Evolutionary conservation across 805 yeast genomes (phyloP).

Genomic region (Monosporozyma unispora): DNA sequence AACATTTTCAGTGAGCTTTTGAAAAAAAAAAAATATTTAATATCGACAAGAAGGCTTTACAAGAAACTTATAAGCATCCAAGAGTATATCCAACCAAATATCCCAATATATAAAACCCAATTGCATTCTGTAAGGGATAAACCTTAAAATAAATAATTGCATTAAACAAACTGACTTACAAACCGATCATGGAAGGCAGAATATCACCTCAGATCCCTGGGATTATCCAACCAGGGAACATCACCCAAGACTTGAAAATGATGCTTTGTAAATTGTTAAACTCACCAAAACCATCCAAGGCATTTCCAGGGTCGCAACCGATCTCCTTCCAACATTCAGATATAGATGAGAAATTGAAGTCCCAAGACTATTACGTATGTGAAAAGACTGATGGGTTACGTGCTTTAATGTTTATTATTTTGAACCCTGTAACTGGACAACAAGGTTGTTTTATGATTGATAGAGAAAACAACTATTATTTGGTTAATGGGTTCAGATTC

Average conservation of each 20-base stretch:
- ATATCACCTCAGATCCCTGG: slow-evolving; percentile 87
- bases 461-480: slow-evolving; percentile 77
- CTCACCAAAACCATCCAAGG: slow-evolving; percentile 38
- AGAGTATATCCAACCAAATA: not conserved
- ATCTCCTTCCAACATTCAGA: slow-evolving; percentile 78
- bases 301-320: slow-evolving; percentile 93
- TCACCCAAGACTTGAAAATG: slow-evolving; percentile 55
- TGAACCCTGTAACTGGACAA: slow-evolving; percentile 59
- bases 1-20: not conserved
- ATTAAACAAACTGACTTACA: too few relatives aligned
- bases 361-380: slow-evolving; percentile 84
- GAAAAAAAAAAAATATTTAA: not conserved
- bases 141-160: too few relatives aligned
- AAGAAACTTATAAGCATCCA: not conserved
- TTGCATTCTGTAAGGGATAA: too few relatives aligned
- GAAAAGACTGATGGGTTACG: slow-evolving; percentile 93
- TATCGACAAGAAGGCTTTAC: not conserved
- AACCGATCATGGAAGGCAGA: slow-evolving; percentile 26
- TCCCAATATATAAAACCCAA: too few relatives aligned
- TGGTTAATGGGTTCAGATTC: slow-evolving; percentile 77
- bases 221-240: slow-evolving; percentile 59
- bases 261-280: slow-evolving; percentile 58
- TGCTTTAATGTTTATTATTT: slow-evolving; percentile 60
- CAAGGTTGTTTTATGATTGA: slow-evolving; percentile 88
- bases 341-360: slow-evolving; percentile 47